Percentiles rank a stretch among this genome's conserved stretches.
Evolutionary conservation across 108 stramenopile genomes (phyloP).

Genomic region (Pseudonitzschia delicatissima): DNA sequence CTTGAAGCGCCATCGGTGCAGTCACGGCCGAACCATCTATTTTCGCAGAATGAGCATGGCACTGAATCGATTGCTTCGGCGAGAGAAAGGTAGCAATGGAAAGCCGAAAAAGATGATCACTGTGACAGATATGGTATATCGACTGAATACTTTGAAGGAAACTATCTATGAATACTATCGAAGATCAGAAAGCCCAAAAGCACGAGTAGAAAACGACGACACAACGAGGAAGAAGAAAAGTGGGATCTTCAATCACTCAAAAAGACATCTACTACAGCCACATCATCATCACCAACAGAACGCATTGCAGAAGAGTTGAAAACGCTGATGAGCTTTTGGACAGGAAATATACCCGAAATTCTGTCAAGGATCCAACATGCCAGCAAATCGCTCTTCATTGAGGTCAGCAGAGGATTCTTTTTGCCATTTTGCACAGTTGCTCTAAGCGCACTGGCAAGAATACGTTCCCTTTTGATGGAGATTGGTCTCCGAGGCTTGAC

Average conservation of each 20-base stretch:
- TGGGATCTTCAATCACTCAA: slow-evolving; percentile 13
- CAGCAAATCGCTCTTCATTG: slow-evolving; percentile 42
- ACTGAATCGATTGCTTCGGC: slow-evolving; percentile 8
- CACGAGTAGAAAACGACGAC: not conserved
- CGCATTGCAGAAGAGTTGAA: not conserved
- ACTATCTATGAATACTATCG: not conserved
- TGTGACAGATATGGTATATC: not conserved
- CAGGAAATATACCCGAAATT: slow-evolving; percentile 35
- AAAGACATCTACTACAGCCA: slow-evolving; percentile 10
- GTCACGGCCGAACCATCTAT: slow-evolving; percentile 69
- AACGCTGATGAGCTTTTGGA: not conserved
- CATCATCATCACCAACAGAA: not conserved
- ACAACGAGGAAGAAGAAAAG: slow-evolving; percentile 3
- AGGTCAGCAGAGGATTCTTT: slow-evolving; percentile 70
- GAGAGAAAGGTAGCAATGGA: slow-evolving; percentile 11
- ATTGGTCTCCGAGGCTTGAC: slow-evolving; percentile 25
- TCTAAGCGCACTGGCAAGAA: slow-evolving; percentile 39
- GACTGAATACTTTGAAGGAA: slow-evolving; percentile 5
- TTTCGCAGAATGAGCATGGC: slow-evolving; percentile 62
- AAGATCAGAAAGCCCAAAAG: not conserved
- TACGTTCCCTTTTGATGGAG: slow-evolving; percentile 26
- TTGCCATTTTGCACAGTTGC: slow-evolving; percentile 70
- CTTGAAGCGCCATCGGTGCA: slow-evolving; percentile 52
- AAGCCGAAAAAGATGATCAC: not conserved
- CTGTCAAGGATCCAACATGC: slow-evolving; percentile 62